These are phyloP conservation scores for Akanthomyces lecanii DNA, from an alignment of 2,329 filamentous ascomycete species.

Conservation along the genomic window DNA sequence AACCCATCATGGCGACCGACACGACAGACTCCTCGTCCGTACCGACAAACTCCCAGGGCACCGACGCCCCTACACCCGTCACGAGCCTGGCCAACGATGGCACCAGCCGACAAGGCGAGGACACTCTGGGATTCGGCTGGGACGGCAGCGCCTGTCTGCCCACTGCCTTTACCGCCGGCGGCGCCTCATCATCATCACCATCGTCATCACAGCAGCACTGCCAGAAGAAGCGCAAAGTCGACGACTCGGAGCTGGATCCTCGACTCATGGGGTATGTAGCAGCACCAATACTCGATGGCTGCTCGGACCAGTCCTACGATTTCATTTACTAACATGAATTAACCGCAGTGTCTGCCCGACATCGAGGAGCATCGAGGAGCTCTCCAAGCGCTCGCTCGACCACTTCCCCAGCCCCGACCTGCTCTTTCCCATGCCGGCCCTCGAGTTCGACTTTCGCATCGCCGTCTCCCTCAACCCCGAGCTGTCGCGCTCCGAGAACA, in stretches of 20 bases:
- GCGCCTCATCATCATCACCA: neutral
- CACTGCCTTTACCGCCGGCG: neutral
- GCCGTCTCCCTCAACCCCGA: conserved; percentile 42
- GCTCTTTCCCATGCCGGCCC: conserved; percentile 41
- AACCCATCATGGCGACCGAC: conserved; percentile 13
- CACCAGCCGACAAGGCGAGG: conserved; percentile 15
- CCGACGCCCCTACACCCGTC: conserved; percentile 17
- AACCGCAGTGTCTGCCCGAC: conserved; percentile 11
- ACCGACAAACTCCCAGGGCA: conserved; percentile 13
- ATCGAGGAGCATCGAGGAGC: conserved; percentile 34
- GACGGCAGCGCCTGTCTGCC: conserved; percentile 12
- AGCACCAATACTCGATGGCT: neutral
- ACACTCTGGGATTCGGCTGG: conserved; percentile 14
- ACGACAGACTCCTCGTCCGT: conserved; percentile 14
- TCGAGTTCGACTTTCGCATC: conserved; percentile 49
- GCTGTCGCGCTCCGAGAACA: conserved; percentile 39
- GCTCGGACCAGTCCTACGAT: no score
- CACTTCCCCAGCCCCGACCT: conserved; percentile 41
- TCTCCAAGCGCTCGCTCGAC: conserved; percentile 34
- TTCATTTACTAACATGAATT: neutral
- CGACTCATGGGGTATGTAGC: conserved; percentile 11
- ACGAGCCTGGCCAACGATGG: conserved; percentile 15
- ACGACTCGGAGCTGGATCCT: conserved; percentile 8
- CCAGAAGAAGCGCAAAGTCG: conserved; percentile 14
- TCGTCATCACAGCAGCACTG: neutral